A percentile compares a stretch with the other conserved stretches of the same genome.
These are phyloP conservation scores for Lipomyces oligophaga DNA, from an alignment of 805 yeast genomes.

Conservation along the genomic window DNA sequence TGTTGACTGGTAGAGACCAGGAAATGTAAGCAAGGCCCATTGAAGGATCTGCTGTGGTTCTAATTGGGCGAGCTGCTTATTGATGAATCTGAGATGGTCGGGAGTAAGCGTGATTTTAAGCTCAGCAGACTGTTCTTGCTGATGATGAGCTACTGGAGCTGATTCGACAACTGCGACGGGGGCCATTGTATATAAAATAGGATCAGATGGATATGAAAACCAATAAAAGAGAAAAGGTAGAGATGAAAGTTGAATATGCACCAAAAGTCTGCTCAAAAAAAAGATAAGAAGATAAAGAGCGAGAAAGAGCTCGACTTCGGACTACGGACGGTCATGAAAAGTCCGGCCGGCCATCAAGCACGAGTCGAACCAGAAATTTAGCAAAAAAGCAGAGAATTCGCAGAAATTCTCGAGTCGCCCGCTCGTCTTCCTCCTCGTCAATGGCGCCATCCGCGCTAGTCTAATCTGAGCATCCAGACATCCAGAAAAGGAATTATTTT, in stretches of 20 bases:
- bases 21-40: slow-evolving; percentile 85
- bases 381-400: too few relatives aligned
- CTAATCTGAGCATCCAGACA: neutral
- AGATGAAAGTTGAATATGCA: neutral
- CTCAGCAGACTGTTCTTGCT: neutral
- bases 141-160: neutral
- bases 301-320: neutral
- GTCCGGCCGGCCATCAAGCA: slow-evolving; percentile 4
- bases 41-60: slow-evolving; percentile 68
- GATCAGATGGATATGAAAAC: too few relatives aligned
- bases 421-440: too few relatives aligned
- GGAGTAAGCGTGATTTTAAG: slow-evolving; percentile 40
- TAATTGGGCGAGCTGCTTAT: slow-evolving; percentile 51
- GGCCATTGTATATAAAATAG: slow-evolving; percentile 14
- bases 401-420: slow-evolving; percentile 3
- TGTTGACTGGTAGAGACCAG: slow-evolving; percentile 80
- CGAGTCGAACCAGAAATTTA: neutral
- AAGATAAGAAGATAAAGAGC: neutral
- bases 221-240: too few relatives aligned
- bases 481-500: neutral
- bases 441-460: slow-evolving; percentile 15
- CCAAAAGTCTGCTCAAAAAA: neutral
- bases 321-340: too few relatives aligned
- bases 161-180: slow-evolving; percentile 15
- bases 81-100: slow-evolving; percentile 62